Conservation (phyloP, 345 rosid species). For the Zanthoxylum bungeanum region DNA sequence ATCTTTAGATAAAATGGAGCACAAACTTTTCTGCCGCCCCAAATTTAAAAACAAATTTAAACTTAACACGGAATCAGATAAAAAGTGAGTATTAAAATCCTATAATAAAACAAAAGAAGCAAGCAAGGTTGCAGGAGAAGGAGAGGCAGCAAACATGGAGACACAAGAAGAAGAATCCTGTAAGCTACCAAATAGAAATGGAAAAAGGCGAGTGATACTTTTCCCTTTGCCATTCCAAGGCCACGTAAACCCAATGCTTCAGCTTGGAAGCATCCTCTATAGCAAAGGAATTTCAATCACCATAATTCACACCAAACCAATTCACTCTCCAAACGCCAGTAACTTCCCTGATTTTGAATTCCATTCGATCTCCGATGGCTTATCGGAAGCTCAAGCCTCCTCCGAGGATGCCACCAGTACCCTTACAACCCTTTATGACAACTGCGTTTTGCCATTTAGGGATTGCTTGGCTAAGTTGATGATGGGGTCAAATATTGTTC, state of each 20-base stretch:
- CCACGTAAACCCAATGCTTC: constrained; percentile 60
- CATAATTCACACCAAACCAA: constrained; percentile 44
- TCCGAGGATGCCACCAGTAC: constrained; percentile 15
- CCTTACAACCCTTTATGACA: constrained; percentile 29
- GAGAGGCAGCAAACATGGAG: no score
- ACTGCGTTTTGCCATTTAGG: constrained; percentile 33
- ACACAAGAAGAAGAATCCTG: background rate
- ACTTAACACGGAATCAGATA: no score
- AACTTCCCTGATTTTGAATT: constrained; percentile 48
- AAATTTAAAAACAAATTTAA: no score
- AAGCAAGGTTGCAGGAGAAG: no score
- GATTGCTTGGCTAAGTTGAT: constrained; percentile 33
- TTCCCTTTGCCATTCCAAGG: constrained; percentile 63
- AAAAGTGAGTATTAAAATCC: no score
- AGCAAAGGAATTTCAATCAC: constrained; percentile 52
- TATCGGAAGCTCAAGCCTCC: constrained; percentile 12
- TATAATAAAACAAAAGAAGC: no score
- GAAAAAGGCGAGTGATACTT: constrained; percentile 36
- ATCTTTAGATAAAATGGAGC: no score
- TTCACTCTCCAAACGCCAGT: constrained; percentile 48
- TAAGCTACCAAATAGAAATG: constrained; percentile 23
- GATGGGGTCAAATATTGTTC: constrained; percentile 10
- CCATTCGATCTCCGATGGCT: constrained; percentile 29
- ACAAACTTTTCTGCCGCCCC: no score
- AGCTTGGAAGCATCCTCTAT: constrained; percentile 54